Conservation (phyloP, 441 rosid genomes). For the Lepidium campestre region DNA sequence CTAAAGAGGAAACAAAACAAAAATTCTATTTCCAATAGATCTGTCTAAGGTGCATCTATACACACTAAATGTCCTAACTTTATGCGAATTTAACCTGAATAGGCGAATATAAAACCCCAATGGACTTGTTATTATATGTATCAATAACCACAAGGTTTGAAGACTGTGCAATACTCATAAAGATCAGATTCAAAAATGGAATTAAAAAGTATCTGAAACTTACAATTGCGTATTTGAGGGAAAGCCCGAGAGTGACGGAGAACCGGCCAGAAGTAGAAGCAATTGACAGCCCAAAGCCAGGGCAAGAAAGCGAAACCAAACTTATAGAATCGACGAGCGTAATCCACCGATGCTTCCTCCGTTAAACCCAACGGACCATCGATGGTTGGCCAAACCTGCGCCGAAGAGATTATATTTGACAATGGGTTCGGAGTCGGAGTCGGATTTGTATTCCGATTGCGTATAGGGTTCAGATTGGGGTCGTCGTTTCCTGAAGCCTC, state of each 20-base stretch:
- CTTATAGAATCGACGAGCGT: slow-evolving; percentile 79
- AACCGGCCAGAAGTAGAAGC: slow-evolving; percentile 99
- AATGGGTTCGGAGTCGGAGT: slow-evolving; percentile 13
- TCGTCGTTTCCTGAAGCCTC: slow-evolving; percentile 45
- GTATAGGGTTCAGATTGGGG: slow-evolving; percentile 15
- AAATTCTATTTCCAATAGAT: neutral
- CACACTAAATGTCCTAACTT: neutral
- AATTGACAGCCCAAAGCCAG: slow-evolving; percentile 93
- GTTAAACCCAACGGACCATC: slow-evolving; percentile 88
- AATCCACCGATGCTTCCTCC: slow-evolving; percentile 73
- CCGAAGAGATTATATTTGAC: slow-evolving; percentile 38
- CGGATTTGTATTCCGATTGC: slow-evolving; percentile 5
- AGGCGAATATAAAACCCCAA: neutral
- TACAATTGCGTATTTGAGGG: slow-evolving; percentile 78
- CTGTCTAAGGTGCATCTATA: neutral
- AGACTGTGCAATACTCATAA: neutral
- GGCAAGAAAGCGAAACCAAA: slow-evolving; percentile 88
- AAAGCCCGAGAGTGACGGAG: slow-evolving; percentile 77
- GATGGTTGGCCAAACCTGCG: slow-evolving; percentile 85
- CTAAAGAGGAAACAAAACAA: neutral
- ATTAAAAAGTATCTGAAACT: slow-evolving; percentile 10
- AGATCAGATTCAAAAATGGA: neutral
- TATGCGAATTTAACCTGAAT: neutral
- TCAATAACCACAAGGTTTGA: neutral
- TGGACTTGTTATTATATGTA: neutral